Conservation (phyloP, 805 yeast species). For the Henningerozyma blattae region DNA sequence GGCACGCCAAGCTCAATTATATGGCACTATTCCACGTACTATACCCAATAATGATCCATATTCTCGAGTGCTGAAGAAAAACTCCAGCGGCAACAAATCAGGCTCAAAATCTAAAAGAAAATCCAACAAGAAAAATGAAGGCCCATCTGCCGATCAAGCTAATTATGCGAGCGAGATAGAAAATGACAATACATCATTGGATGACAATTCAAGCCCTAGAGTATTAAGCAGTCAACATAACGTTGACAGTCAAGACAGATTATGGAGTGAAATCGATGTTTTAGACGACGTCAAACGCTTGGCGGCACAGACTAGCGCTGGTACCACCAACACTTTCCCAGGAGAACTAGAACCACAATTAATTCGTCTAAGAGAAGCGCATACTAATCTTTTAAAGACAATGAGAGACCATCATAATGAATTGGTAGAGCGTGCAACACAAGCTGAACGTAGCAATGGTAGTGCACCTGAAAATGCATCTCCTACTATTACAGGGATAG, state of each 20-base stretch:
- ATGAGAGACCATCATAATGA: slow-evolving; percentile 19
- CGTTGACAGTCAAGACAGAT: slow-evolving; percentile 11
- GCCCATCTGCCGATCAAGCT: background rate
- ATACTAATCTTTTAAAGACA: slow-evolving; percentile 30
- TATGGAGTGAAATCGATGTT: slow-evolving; percentile 83
- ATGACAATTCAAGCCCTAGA: slow-evolving; percentile 41
- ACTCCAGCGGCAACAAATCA: too few relatives aligned
- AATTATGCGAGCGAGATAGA: background rate
- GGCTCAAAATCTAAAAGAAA: too few relatives aligned
- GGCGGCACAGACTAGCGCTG: slow-evolving; percentile 31
- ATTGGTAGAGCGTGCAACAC: slow-evolving; percentile 8
- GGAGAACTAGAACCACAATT: slow-evolving; percentile 27
- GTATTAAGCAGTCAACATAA: slow-evolving; percentile 24
- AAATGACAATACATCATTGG: background rate
- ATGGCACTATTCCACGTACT: background rate
- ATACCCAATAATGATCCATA: background rate
- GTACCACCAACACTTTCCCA: slow-evolving; percentile 27
- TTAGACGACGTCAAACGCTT: slow-evolving; percentile 65
- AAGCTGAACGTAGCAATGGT: background rate
- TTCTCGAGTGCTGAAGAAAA: too few relatives aligned
- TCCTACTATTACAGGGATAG: background rate
- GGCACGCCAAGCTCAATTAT: too few relatives aligned
- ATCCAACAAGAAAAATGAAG: background rate
- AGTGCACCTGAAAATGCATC: too few relatives aligned
- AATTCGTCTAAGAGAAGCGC: slow-evolving; percentile 42